Evolutionary conservation across 1,284 basidiomycete species (phyloP).

Genomic region (Cutaneotrichosporon arboriforme): DNA sequence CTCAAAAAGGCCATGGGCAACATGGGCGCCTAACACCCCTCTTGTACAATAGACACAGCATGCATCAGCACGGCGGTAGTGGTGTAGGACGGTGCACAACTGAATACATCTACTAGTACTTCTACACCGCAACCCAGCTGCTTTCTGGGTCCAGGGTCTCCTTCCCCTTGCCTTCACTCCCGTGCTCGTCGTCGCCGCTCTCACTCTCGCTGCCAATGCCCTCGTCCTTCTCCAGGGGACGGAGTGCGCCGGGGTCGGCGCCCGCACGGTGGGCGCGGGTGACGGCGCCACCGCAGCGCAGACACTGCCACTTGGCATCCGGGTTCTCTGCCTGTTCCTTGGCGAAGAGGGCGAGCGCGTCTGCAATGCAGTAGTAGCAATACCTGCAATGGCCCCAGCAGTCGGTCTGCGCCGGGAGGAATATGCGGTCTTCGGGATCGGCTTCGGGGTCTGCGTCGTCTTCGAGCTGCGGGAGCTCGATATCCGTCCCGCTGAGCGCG

Average conservation of each 20-base stretch:
- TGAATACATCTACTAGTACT: background rate
- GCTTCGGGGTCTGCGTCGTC: slow-evolving; percentile 24
- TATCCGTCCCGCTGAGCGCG: slow-evolving; percentile 23
- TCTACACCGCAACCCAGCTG: slow-evolving; percentile 3
- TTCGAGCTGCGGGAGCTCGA: slow-evolving; percentile 13
- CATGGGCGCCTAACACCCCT: slow-evolving; percentile 30
- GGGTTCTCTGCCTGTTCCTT: slow-evolving; percentile 17
- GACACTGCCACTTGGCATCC: slow-evolving; percentile 61
- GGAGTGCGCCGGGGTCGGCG: slow-evolving; percentile 3
- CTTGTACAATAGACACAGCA: slow-evolving; percentile 1
- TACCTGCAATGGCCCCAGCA: slow-evolving; percentile 65
- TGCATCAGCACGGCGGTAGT: background rate
- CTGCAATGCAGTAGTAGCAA: slow-evolving; percentile 81
- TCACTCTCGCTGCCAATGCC: background rate
- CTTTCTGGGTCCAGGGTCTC: background rate
- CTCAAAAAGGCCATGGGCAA: slow-evolving; percentile 48
- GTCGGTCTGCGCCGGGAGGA: slow-evolving; percentile 42
- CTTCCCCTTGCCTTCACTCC: background rate
- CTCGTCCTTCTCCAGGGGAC: background rate
- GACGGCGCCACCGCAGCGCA: slow-evolving; percentile 58
- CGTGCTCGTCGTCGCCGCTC: background rate
- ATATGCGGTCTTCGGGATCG: slow-evolving; percentile 37
- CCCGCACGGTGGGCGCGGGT: slow-evolving; percentile 33
- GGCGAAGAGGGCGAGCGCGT: slow-evolving; percentile 57
- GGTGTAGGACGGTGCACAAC: background rate